Evolutionary conservation across 225 moss, liverwort and hornwort genomes (phyloP).

Genomic region (Physcomitrellopsis africana): DNA sequence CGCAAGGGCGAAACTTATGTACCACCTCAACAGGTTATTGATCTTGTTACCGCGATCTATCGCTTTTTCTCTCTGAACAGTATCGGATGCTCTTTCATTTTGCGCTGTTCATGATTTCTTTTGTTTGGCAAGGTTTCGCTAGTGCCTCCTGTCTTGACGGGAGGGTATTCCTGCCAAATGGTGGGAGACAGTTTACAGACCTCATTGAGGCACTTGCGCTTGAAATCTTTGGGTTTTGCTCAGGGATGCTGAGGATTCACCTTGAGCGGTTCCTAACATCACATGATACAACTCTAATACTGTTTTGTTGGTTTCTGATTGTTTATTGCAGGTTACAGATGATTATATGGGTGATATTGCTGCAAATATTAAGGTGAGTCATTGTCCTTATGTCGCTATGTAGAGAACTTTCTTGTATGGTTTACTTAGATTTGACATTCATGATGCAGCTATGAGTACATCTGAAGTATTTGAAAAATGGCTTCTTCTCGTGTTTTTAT

Average conservation of each 20-base stretch:
- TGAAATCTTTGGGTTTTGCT: neutral
- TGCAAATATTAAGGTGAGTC: slow-evolving; percentile 58
- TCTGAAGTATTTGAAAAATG: neutral
- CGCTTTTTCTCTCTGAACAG: neutral
- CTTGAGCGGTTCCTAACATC: slow-evolving; percentile 11
- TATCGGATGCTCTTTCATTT: neutral
- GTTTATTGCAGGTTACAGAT: slow-evolving; percentile 62
- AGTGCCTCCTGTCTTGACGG: too few species aligned
- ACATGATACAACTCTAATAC: neutral
- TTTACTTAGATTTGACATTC: slow-evolving; percentile 2
- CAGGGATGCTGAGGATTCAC: neutral
- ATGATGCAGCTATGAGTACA: neutral
- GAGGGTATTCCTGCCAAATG: too few species aligned
- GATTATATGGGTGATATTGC: slow-evolving; percentile 79
- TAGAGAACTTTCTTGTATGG: neutral
- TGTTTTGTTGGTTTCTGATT: slow-evolving; percentile 5
- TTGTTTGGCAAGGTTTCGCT: too few species aligned
- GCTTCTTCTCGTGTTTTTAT: neutral
- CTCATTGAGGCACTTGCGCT: too few species aligned
- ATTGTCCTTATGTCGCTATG: slow-evolving; percentile 8
- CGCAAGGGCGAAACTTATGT: slow-evolving; percentile 72
- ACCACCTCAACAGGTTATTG: slow-evolving; percentile 63
- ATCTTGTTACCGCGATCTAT: slow-evolving; percentile 1
- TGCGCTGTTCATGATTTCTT: too few species aligned
- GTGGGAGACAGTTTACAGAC: too few species aligned